Base-by-base conservation (phyloP, 2,329 filamentous ascomycete species). In the Didymella arachidicola region DNA sequence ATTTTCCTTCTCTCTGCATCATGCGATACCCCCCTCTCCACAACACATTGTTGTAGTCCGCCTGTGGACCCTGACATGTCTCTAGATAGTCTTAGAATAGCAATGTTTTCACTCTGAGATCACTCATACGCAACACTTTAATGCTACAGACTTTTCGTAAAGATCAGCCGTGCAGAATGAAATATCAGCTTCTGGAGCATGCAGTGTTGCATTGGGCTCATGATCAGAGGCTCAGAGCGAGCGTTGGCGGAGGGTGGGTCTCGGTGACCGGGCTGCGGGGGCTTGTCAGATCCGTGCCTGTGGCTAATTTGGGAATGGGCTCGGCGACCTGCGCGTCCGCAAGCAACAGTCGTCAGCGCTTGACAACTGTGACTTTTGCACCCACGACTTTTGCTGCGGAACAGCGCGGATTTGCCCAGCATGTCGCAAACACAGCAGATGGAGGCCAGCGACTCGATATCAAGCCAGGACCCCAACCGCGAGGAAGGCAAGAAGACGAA, bases 401-500 rank as follows among this genome's bases (percentile, higher is more conserved):
- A 64, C 62, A 57, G 65, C 68, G 71, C 72, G 67, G 69, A 75
- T 62, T 55, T 48, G 49, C 34, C 46, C 64, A 68, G 45, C 59
- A 82, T 81, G 80, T 80, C 80, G 75, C 79, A 78, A 68, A 78
- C 79, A 61, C 72, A 78, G 64, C 71, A 72, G 58, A 74, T 79
- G 65, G 78, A 80, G 61, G 74, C 76, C 27, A 73, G 71, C 59
- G 79, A 81, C 62, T 78, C 77, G 44, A 79, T 78, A 60, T 76
- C 76, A 50, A 74, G 74, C 68, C 75, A 80, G 66, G 79, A 80
- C 55, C 74, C 75, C n/a, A 72, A 73, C 52, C 72, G 74, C 53
- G 67, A 72, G 19, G 71, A 77, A 41, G 67, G 76, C 57, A 79
- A 84, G 82, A 95, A 88, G 80, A 95, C 71, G 53, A 97, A 97